Evolutionary conservation across 768 basidiomycete species (phyloP), one percentile per base, ranked within the genome.

Genomic region (Lepiota brunneoincarnata): DNA sequence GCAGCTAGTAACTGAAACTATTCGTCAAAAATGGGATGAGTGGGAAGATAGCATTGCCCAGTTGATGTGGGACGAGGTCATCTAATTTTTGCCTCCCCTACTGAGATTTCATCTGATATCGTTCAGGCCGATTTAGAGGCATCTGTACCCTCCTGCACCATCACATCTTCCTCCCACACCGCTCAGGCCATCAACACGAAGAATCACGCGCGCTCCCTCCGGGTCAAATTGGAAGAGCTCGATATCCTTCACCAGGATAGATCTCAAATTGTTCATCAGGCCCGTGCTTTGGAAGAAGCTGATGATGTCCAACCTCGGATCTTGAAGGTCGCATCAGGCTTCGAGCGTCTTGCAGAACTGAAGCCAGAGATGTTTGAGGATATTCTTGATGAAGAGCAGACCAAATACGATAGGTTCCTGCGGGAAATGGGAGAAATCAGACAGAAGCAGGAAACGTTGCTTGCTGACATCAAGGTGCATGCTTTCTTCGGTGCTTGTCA

Each of bases 341-440:
- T 93, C 41, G 85, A 87, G 48, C 76, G 79, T 21, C 78, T 87
- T 66, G 72, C 75, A 2, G 85, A 92, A 61, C 81, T 92, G 15
- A 83, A 86, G 34, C 84, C 95, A 0, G 88, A 85, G 20, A 88
- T 89, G 86, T 98, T 98, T 64, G 91, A 94, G 63, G 87, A 89
- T 51, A 74, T 91, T 11, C 81, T 87, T 24, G 87, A 92, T 52
- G 79, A 83, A 56, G 89, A 91, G 62, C 69, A 98, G 47, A 78
- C 77, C 0, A 94, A 93, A 69, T 95, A 93, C 58, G 89, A 91
- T 54, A 79, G 78, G 56, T 87, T 86, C 63, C 72, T 98, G 34
- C 74, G 79, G 34, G 82, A 80, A 51, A 76, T 86, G 36, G 74
- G 58, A 14, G 73, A 75, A 31, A 73, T 78, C 42, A 79, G 80